Conservation (phyloP, 1,284 basidiomycete genomes). For the Porodaedalea pini region DNA sequence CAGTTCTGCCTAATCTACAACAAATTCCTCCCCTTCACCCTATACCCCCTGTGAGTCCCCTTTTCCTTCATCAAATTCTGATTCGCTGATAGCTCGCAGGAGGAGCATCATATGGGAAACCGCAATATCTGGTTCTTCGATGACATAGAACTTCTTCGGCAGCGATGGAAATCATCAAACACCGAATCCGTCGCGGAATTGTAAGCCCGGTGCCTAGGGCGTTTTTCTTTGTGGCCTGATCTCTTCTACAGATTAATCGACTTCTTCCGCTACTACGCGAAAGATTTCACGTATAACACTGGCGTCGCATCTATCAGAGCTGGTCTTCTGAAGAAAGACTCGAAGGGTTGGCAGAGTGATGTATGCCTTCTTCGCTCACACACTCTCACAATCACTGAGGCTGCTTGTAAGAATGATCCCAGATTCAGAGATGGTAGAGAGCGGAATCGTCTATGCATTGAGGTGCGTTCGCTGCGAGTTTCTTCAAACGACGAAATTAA, state of each 20-base stretch:
- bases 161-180: constrained; percentile 93
- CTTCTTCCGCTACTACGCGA: constrained; percentile 95
- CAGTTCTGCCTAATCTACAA: constrained; percentile 89
- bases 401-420: constrained; percentile 30
- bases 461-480: constrained; percentile 47
- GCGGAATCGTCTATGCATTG: constrained; percentile 90
- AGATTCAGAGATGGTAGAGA: constrained; percentile 77
- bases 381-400: constrained; percentile 4
- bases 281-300: constrained; percentile 90
- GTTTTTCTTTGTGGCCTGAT: constrained; percentile 15
- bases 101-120: constrained; percentile 82
- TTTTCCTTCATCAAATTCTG: neutral
- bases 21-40: constrained; percentile 83
- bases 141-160: constrained; percentile 88
- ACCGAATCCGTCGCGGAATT: constrained; percentile 91
- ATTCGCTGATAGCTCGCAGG: constrained; percentile 40
- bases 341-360: constrained; percentile 92
- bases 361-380: constrained; percentile 42
- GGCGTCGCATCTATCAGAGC: constrained; percentile 90
- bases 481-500: constrained; percentile 20
- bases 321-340: constrained; percentile 86
- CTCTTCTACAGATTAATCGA: constrained; percentile 73
- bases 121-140: constrained; percentile 96
- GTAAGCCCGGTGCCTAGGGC: constrained; percentile 39
- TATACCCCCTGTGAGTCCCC: constrained; percentile 55